Base-by-base conservation (phyloP, 108 stramenopile species). In the Skeletonema costatum region DNA sequence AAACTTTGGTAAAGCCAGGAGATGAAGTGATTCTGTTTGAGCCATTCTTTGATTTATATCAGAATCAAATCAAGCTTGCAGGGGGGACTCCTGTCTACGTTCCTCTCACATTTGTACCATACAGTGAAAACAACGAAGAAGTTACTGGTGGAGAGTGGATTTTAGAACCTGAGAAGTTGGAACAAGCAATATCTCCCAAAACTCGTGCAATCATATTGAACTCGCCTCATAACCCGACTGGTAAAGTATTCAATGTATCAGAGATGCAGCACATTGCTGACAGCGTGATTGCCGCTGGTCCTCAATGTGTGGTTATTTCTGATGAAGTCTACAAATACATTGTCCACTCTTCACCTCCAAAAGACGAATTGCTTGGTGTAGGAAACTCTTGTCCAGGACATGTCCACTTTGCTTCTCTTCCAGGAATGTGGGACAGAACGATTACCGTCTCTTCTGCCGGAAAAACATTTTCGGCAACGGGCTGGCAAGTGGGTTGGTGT, bases 291-390 rank as follows among this genome's bases (percentile, higher is more conserved):
- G 77, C 93, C 53, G 95, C 97, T 10, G 75, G 86, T 72, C 87
- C 86, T 59, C 66, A 90, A 42, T 90, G 92, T 74, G 87, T 92
- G 10, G 94, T 95, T 36, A 70, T 96, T 11, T 93, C 93, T 5
- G 99, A 99, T 83, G 99, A 99, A 84, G 99, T 99, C 10, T 98
- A 99, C 94, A 98, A 99, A 85, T 98, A 96, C 87, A 96, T 98
- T 72, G 87, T 97, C 32, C 98, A 97, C 80, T 84, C 92, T 29
- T 90, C 92, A 11, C 92, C 93, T 4, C 71, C 78, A n/a, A 17
- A 44, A 32, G 33, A 50, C 32, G 68, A 79, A 32, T 30, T 64
- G 9, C 60, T 53, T 53, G 25, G 36, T 39, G 51, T 62, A 36
- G 64, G 42, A 30, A 58, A 29, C 12, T 83, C 77, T 75, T 95